Conservation (phyloP, 2,329 filamentous ascomycete species). For the Fusarium equiseti region DNA sequence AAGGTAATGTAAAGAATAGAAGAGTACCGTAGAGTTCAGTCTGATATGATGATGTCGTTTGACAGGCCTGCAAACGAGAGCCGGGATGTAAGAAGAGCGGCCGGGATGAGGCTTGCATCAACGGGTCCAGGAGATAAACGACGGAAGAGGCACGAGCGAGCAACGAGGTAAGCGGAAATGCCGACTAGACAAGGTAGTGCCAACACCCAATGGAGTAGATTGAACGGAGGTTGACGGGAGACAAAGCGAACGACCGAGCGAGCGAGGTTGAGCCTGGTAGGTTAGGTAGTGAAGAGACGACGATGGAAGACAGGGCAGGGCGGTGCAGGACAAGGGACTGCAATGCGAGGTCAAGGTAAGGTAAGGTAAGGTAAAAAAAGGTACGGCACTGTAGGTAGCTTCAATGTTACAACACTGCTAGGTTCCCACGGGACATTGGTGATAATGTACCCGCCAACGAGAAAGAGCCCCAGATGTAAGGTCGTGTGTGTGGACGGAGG, state of each 20-base stretch:
- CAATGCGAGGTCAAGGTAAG: not conserved
- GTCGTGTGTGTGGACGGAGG: conserved; percentile 14
- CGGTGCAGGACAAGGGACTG: not conserved
- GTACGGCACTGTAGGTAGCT: conserved; percentile 38
- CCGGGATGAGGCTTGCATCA: conserved; percentile 41
- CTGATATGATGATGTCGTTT: conserved; percentile 40
- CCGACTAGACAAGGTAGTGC: conserved; percentile 40
- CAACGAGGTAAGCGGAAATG: conserved; percentile 42
- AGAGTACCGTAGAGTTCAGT: conserved; percentile 15
- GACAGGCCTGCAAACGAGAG: conserved; percentile 38
- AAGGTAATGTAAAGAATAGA: conserved; percentile 21
- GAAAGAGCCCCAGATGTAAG: conserved; percentile 26
- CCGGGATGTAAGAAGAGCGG: conserved; percentile 34
- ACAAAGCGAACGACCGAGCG: conserved; percentile 39
- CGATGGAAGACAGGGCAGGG: conserved; percentile 4
- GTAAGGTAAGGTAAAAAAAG: conserved; percentile 13
- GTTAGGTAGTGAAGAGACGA: not conserved
- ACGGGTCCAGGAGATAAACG: conserved; percentile 43
- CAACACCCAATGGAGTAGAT: conserved; percentile 41
- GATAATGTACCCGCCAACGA: conserved; percentile 46
- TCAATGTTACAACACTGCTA: conserved; percentile 43
- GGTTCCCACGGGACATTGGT: conserved; percentile 41
- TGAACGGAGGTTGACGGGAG: conserved; percentile 43
- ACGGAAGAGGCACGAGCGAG: conserved; percentile 40
- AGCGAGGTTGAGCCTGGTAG: conserved; percentile 25